A percentile compares a stretch with the other conserved stretches of the same genome.
These are phyloP conservation scores for Fagopyrum esculentum DNA, from an alignment of 148 eudicot genomes.

Conservation along the genomic window DNA sequence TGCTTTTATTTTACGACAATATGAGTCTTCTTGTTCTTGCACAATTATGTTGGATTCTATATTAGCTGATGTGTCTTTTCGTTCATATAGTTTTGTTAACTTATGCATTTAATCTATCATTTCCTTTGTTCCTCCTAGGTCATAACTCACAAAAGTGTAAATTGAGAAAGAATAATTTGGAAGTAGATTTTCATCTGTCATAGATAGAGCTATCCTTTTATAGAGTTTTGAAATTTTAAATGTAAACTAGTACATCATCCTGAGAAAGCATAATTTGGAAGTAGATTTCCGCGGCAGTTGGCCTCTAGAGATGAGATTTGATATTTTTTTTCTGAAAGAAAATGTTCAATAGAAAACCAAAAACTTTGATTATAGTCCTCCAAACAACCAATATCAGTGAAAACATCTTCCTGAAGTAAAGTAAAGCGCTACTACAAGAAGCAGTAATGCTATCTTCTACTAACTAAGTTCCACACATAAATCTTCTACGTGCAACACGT, in stretches of 20 bases:
- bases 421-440: conserved; percentile 15
- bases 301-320: conserved; percentile 15
- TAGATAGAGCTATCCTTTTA: background rate
- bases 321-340: conserved; percentile 20
- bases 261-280: no score
- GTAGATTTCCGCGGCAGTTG: conserved; percentile 15
- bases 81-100: background rate
- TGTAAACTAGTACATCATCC: background rate
- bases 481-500: conserved; percentile 53
- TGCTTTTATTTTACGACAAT: background rate
- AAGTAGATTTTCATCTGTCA: background rate
- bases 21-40: background rate
- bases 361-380: conserved; percentile 28
- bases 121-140: background rate
- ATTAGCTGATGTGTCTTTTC: background rate
- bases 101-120: background rate
- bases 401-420: conserved; percentile 26
- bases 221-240: background rate
- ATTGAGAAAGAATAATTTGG: background rate
- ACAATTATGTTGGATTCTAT: background rate
- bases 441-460: conserved; percentile 17
- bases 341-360: conserved; percentile 20
- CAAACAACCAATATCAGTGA: conserved; percentile 33
- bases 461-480: conserved; percentile 19
- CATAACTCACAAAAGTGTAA: background rate